Percentiles rank a stretch among this genome's conserved stretches.
Conservation (phyloP, 2,329 filamentous ascomycete species). For the Stenocarpella maydis region DNA sequence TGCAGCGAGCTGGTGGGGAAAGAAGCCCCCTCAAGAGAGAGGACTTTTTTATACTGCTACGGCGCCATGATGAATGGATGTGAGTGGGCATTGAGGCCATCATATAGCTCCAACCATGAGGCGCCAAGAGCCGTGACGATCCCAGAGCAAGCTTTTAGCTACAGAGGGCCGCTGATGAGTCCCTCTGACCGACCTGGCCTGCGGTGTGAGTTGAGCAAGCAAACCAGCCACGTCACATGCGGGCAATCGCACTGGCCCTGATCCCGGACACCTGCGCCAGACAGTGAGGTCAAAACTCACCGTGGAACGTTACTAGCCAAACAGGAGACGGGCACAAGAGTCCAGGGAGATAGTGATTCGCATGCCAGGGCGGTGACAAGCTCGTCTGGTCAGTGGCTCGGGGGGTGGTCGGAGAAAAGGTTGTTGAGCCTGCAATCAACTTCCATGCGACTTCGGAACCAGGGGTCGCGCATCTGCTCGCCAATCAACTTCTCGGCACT, state of each 20-base stretch:
- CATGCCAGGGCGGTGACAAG: not conserved
- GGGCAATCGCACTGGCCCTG: not conserved
- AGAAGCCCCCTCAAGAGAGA: not conserved
- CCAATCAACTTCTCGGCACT: slow-evolving; percentile 5
- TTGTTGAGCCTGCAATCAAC: not conserved
- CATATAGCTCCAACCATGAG: not conserved
- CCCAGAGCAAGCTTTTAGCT: not conserved
- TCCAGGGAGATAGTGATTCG: not conserved
- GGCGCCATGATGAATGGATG: slow-evolving; percentile 19
- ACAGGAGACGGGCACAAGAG: not conserved
- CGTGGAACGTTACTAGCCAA: not conserved
- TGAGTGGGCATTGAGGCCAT: slow-evolving; percentile 12
- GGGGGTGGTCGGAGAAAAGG: not conserved
- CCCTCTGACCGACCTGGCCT: not conserved
- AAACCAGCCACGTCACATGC: slow-evolving; percentile 18
- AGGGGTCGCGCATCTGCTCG: not conserved
- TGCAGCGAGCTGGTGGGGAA: not conserved
- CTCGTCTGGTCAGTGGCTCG: not conserved
- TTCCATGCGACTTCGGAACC: slow-evolving; percentile 13
- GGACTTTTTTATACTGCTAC: slow-evolving; percentile 2
- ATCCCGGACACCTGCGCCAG: not conserved
- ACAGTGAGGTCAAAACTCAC: not conserved
- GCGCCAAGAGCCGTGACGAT: not conserved
- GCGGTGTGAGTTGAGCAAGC: not conserved
- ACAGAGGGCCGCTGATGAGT: slow-evolving; percentile 11